A percentile compares a stretch with the other conserved stretches of the same genome.
phyloP scores from a whole-genome alignment of 1,284 basidiomycete species.

The Trametes versicolor region DNA sequence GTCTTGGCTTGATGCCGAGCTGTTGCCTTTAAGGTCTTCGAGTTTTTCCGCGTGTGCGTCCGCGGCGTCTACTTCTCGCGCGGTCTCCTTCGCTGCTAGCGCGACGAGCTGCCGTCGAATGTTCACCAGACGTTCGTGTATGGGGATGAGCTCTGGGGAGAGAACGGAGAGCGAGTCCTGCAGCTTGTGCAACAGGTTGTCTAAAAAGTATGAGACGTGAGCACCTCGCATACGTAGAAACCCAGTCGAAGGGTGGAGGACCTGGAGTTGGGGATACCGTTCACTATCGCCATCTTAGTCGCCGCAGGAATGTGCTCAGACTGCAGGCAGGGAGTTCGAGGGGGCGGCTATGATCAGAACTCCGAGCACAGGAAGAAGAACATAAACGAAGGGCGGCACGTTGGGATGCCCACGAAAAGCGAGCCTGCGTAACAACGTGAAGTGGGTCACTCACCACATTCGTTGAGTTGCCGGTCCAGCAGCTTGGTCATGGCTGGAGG shows the following conservation, averaged over 20 bases:
- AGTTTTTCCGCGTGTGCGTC: conserved; percentile 22
- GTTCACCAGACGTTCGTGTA: conserved; percentile 90
- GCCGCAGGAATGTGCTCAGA: conserved; percentile 21
- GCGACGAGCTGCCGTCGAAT: conserved; percentile 91
- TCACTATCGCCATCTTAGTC: conserved; percentile 14
- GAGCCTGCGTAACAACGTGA: neutral
- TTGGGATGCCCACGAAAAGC: conserved; percentile 1
- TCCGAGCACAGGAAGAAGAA: conserved; percentile 25
- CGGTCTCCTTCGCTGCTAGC: conserved; percentile 77
- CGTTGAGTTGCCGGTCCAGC: conserved; percentile 90
- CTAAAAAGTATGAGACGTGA: conserved; percentile 51
- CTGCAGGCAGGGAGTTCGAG: conserved; percentile 21
- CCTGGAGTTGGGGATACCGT: conserved; percentile 30
- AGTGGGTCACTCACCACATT: conserved; percentile 80
- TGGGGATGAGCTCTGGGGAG: conserved; percentile 87
- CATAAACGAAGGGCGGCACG: conserved; percentile 23
- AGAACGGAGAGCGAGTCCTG: conserved; percentile 88
- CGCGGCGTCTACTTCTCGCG: conserved; percentile 38
- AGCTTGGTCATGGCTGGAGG: conserved; percentile 90
- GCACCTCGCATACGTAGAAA: conserved; percentile 9
- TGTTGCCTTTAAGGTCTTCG: conserved; percentile 25
- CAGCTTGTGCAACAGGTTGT: conserved; percentile 79
- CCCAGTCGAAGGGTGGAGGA: conserved; percentile 27
- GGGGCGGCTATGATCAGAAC: conserved; percentile 30
- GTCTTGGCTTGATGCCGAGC: conserved; percentile 20